Conservation (phyloP, 495 filamentous ascomycete species). For the Neurospora cerealis region DNA sequence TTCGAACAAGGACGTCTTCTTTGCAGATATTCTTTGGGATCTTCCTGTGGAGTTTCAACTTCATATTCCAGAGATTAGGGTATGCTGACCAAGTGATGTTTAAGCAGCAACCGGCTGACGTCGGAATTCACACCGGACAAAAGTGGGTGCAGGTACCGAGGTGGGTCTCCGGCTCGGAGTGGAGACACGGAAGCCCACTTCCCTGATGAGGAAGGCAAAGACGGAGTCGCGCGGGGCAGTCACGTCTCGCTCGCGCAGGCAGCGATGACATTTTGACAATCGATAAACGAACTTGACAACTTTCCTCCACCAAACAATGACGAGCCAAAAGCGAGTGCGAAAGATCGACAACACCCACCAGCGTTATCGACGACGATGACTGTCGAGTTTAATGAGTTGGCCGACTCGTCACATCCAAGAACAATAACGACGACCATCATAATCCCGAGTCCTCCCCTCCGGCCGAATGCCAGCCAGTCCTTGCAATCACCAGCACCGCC, state of each 20-base stretch:
- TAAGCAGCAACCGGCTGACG: not conserved
- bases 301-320: not conserved
- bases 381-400: not conserved
- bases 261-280: not conserved
- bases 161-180: not conserved
- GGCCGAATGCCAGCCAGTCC: not conserved
- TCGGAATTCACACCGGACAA: not conserved
- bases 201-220: not conserved
- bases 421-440: not conserved
- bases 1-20: no score
- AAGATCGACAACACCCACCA: not conserved
- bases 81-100: not conserved
- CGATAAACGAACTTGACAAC: not conserved
- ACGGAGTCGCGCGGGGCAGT: not conserved
- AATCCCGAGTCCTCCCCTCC: not conserved
- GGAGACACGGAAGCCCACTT: not conserved
- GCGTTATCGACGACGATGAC: not conserved
- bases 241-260: not conserved
- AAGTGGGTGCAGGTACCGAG: not conserved
- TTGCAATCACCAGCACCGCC: not conserved
- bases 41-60: no score
- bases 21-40: no score
- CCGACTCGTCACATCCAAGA: not conserved
- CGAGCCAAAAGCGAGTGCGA: not conserved
- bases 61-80: no score